Base-by-base conservation (phyloP, 345 rosid species). In the Camelina sativa region DNA sequence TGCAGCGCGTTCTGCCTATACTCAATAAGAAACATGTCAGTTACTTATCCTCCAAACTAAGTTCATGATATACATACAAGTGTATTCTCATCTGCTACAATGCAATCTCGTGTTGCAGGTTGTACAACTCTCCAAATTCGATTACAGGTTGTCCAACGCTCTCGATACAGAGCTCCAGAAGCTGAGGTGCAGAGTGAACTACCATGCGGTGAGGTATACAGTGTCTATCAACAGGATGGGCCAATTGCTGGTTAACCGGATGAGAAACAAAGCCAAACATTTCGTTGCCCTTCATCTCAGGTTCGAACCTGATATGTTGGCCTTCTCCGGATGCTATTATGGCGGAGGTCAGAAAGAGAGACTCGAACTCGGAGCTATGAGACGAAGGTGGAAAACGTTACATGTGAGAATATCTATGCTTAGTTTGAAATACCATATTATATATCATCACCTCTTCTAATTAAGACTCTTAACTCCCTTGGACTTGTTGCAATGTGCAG, bases 261-360 rank as follows among this genome's bases (percentile, higher is more conserved):
- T 88, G 98, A 84, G 87, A 82, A 80, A 66, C 62, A 90, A 82
- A 67, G 74, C 87, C 77, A 73, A 84, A 63, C 86, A 86, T 76
- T 91, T 87, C 67, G 80, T 94, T 76, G 89, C 98, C 62, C 85
- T 94, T 73, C 98, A 94, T 81, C 84, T 94, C 77, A 90, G 98
- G 85, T 94, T 91, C 51, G 98, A 94, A 75, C 85, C 93, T 73
- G 98, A 94, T 79, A 94, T 94, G 97, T 88, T 94, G 52, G 98
- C 98, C 35, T 94, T 94, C 87, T 91, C 97, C 59, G 95, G 97
- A 72, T 91, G 98, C 74, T 82, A 94, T 79, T 94, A 87, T 20
- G 96, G 97, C 4, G 97, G 98, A 37, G 96, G 98, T 69, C 88
- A 88, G 32, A 84, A 84, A 78, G 98, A 91, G 84, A 86, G 77